Base-by-base conservation (phyloP, 805 yeast genomes). In the Teunomyces atbi region DNA sequence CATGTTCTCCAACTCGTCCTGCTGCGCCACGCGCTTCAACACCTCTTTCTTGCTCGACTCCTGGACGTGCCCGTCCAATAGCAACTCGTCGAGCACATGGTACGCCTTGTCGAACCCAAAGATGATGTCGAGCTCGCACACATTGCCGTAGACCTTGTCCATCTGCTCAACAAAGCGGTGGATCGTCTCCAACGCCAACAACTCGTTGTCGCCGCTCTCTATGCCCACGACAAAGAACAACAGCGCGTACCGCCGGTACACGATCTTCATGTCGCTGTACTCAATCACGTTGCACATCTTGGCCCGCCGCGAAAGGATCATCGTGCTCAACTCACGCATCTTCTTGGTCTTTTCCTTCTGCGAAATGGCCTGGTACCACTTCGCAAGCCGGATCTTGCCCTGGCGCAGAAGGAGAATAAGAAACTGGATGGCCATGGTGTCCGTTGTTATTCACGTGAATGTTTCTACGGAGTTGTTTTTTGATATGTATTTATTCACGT, bases 231-330 rank as follows among this genome's bases (percentile, higher is more conserved):
- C 79, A 67, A 94, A 94, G 57, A 89, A 94, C 47, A 94, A 71
- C 40, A 96, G 88, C 1, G 99, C 99, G 61, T 94, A 94, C 53
- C 98, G 77, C 55, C 96, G 78, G 64, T 94, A 94, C 4, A 92
- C 88, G 12, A 95, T 81, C 65, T 92, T 94, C 47, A 83, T 76
- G 60, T 84, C 92, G 53, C 83, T 83, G 63, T 89, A 87, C 63
- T 91, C 98, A 40, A 91, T 70, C 45, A 91, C 90, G 64, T 90
- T 92, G 68, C 98, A 91, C 98, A 94, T 92, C 66, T 89, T 90
- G 26, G 96, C 86, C 49, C 95, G 79, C 51, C 99, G 77, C 10
- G 89, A 76, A 38, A 95, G 78, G 20, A 94, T 88, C 34, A 89
- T 69, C 2, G 97, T 89, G 6, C 96, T 84, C 46, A 94, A 76